phyloP scores from a whole-genome alignment of 192 early-diverging fungal species.

The Coemansia sp. region DNA sequence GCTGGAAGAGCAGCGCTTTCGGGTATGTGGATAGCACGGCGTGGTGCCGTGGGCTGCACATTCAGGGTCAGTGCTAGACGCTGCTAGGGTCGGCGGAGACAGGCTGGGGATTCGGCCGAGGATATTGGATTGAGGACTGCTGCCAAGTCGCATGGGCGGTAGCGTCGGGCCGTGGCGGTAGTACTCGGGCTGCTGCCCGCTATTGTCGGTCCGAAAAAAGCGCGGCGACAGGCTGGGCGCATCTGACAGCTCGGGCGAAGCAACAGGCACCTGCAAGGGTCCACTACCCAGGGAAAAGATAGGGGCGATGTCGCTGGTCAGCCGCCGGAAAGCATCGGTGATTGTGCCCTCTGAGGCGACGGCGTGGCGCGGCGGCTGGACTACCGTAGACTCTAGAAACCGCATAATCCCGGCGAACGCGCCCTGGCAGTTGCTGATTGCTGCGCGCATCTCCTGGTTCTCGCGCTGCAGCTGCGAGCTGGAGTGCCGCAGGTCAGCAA shows the following conservation, averaged over 20 bases:
- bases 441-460: conserved; percentile 43
- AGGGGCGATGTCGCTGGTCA: conserved; percentile 31
- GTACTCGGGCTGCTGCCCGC: not conserved
- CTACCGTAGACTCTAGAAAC: conserved; percentile 42
- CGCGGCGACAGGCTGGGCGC: not conserved
- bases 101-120: conserved; percentile 30
- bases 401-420: conserved; percentile 44
- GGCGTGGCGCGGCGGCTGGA: conserved; percentile 19
- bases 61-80: not conserved
- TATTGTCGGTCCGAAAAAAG: not conserved
- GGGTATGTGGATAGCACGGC: not conserved
- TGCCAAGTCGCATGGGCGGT: conserved; percentile 43
- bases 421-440: conserved; percentile 22
- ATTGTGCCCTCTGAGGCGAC: conserved; percentile 6
- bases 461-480: conserved; percentile 37
- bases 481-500: conserved; percentile 28
- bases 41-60: not conserved
- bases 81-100: conserved; percentile 22
- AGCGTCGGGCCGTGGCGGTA: conserved; percentile 9
- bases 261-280: not conserved
- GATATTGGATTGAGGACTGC: conserved; percentile 27
- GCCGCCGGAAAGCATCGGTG: conserved; percentile 28
- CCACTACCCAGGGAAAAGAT: not conserved
- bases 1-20: conserved; percentile 27
- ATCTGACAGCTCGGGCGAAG: not conserved